Percentiles rank a stretch among this genome's conserved stretches.
Evolutionary conservation across 2,329 filamentous ascomycete genomes (phyloP).

Genomic region (Fusarium sp.): DNA sequence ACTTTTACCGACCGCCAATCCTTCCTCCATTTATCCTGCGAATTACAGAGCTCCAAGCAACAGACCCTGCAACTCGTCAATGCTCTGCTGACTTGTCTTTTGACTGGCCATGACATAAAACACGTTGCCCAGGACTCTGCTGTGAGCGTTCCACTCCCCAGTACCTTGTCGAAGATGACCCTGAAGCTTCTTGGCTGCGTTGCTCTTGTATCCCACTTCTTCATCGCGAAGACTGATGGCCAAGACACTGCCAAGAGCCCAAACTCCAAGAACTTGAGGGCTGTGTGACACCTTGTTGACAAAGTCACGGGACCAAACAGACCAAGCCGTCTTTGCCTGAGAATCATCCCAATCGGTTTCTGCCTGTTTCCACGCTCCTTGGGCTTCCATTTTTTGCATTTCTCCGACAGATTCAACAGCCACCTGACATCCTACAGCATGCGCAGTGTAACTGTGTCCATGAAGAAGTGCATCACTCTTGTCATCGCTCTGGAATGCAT

Average conservation of each 20-base stretch:
- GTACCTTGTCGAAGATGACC: constrained; percentile 47
- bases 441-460: constrained; percentile 88
- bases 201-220: constrained; percentile 60
- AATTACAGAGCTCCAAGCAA: constrained; percentile 20
- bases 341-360: constrained; percentile 23
- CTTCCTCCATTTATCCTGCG: neutral
- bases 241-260: constrained; percentile 80
- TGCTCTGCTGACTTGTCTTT: constrained; percentile 49
- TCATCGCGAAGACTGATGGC: constrained; percentile 67
- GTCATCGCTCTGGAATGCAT: constrained; percentile 75
- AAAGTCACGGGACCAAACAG: constrained; percentile 75
- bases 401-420: constrained; percentile 74
- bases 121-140: constrained; percentile 67
- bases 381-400: constrained; percentile 69
- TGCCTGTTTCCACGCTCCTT: constrained; percentile 64
- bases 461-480: constrained; percentile 85
- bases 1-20: neutral
- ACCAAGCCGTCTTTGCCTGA: constrained; percentile 62
- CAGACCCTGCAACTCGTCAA: constrained; percentile 39
- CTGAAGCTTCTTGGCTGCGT: constrained; percentile 58
- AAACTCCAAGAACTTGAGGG: constrained; percentile 70
- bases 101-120: constrained; percentile 70
- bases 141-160: constrained; percentile 63
- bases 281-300: constrained; percentile 69
- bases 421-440: constrained; percentile 83